Evolutionary conservation across 2,329 filamentous ascomycete genomes (phyloP).

Genomic region (Trichoderma aggressivum): DNA sequence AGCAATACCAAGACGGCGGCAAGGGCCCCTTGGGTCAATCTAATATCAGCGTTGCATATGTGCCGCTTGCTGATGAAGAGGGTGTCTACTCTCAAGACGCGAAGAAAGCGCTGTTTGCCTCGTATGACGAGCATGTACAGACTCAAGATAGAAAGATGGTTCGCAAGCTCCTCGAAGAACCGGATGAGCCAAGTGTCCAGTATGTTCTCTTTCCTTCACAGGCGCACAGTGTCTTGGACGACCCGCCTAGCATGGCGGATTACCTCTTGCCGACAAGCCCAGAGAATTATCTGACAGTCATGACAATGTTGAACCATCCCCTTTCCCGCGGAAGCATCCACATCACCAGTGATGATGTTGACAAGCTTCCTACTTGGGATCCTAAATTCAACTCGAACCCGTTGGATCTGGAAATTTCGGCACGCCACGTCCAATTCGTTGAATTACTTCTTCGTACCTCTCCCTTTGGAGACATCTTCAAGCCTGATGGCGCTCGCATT

Average conservation of each 20-base stretch:
- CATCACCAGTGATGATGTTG: slow-evolving; percentile 43
- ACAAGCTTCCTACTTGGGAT: slow-evolving; percentile 37
- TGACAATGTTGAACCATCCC: slow-evolving; percentile 57
- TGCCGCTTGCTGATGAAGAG: neutral
- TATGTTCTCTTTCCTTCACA: slow-evolving; percentile 34
- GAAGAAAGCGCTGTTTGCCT: slow-evolving; percentile 1
- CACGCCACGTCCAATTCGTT: slow-evolving; percentile 42
- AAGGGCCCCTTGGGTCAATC: slow-evolving; percentile 29
- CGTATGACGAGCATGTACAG: neutral
- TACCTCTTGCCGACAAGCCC: slow-evolving; percentile 20
- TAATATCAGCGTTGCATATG: slow-evolving; percentile 12
- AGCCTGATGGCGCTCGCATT: slow-evolving; percentile 33
- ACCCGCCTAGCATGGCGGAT: slow-evolving; percentile 21
- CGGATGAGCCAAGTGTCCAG: slow-evolving; percentile 31
- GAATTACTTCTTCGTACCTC: slow-evolving; percentile 35
- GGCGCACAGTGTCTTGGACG: slow-evolving; percentile 26
- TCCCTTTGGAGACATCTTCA: slow-evolving; percentile 40
- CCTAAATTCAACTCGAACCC: slow-evolving; percentile 39
- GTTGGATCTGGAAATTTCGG: slow-evolving; percentile 54
- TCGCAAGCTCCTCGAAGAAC: slow-evolving; percentile 25
- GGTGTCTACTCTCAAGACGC: slow-evolving; percentile 4
- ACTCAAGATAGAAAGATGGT: slow-evolving; percentile 2
- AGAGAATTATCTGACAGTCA: slow-evolving; percentile 52
- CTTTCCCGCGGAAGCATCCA: slow-evolving; percentile 58
- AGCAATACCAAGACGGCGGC: slow-evolving; percentile 34